phyloP scores from a whole-genome alignment of 305 asterid genomes.

The Nicotiana rustica region DNA sequence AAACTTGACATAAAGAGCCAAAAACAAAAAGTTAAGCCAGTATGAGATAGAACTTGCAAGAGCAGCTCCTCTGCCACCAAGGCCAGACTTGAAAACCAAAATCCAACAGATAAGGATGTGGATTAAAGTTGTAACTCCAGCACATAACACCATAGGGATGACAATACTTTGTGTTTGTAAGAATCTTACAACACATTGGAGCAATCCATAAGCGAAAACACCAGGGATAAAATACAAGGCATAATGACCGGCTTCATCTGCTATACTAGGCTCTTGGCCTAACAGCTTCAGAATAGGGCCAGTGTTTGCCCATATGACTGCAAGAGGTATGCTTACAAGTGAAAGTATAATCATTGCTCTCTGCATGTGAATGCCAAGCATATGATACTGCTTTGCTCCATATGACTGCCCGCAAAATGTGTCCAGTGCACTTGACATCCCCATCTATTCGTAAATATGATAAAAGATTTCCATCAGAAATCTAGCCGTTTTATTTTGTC shows the following conservation, averaged over 20 bases:
- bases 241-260: conserved; percentile 74
- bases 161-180: conserved; percentile 76
- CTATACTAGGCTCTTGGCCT: conserved; percentile 75
- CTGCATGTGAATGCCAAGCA: conserved; percentile 85
- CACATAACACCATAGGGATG: conserved; percentile 78
- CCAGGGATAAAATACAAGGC: conserved; percentile 74
- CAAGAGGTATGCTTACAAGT: conserved; percentile 66
- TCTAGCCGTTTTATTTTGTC: background rate
- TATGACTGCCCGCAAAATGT: conserved; percentile 82
- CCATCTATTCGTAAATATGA: conserved; percentile 51
- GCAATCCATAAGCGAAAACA: conserved; percentile 63
- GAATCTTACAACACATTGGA: conserved; percentile 80
- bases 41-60: conserved; percentile 65
- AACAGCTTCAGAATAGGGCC: conserved; percentile 56
- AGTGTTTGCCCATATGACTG: conserved; percentile 72
- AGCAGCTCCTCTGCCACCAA: conserved; percentile 82
- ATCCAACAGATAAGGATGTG: conserved; percentile 70
- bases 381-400: conserved; percentile 81
- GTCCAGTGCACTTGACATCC: conserved; percentile 87
- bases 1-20: conserved; percentile 62
- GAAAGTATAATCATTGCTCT: conserved; percentile 71
- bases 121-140: conserved; percentile 62
- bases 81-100: conserved; percentile 68
- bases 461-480: background rate
- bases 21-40: conserved; percentile 62